Percentiles rank a stretch among this genome's conserved stretches.
Conservation (phyloP, 257 asterid species). For the Striga asiatica region DNA sequence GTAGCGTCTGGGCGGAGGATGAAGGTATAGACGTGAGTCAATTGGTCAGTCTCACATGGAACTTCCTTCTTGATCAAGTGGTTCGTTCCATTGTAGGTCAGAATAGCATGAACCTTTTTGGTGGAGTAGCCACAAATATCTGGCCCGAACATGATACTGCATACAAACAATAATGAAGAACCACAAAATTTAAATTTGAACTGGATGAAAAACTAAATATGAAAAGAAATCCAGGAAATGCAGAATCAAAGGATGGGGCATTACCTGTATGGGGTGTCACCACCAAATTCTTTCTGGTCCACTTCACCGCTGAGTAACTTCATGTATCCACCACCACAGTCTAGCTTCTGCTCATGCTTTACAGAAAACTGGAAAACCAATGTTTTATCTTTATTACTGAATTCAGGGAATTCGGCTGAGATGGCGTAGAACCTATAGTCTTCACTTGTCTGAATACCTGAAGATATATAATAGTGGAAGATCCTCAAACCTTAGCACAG, state of each 20-base stretch:
- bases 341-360: slow-evolving; percentile 93
- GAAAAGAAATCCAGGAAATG: not conserved
- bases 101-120: slow-evolving; percentile 85
- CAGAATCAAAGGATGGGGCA: not conserved
- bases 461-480: not conserved
- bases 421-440: slow-evolving; percentile 82
- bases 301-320: slow-evolving; percentile 66
- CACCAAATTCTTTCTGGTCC: slow-evolving; percentile 45
- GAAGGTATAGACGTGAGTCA: slow-evolving; percentile 79
- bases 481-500: not conserved
- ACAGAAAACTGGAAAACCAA: slow-evolving; percentile 75
- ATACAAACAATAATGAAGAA: slow-evolving; percentile 11
- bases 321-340: slow-evolving; percentile 98
- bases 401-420: slow-evolving; percentile 77
- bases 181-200: slow-evolving; percentile 9
- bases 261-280: slow-evolving; percentile 10
- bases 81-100: slow-evolving; percentile 53
- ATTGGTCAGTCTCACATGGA: slow-evolving; percentile 93
- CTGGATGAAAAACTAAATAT: not conserved
- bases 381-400: slow-evolving; percentile 17
- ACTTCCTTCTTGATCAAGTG: slow-evolving; percentile 84
- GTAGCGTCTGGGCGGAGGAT: slow-evolving; percentile 84
- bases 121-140: slow-evolving; percentile 86
- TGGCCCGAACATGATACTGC: slow-evolving; percentile 96
- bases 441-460: slow-evolving; percentile 91